Conservation (phyloP, 768 basidiomycete species). For the Infundibulicybe gibba region DNA sequence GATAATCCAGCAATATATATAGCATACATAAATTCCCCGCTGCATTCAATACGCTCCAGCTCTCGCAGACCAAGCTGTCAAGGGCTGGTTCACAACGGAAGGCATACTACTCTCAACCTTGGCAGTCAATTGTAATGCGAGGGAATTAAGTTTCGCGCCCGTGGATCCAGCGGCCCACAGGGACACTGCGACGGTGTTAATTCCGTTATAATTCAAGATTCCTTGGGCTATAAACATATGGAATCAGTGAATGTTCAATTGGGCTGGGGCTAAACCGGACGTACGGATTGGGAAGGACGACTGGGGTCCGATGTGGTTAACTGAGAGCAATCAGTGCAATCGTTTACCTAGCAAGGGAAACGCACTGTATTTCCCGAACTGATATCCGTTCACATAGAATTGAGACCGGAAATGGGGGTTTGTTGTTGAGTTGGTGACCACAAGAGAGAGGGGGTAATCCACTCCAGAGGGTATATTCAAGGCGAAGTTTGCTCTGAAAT, state of each 20-base stretch:
- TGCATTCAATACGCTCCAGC: slow-evolving; percentile 25
- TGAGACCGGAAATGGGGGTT: slow-evolving; percentile 41
- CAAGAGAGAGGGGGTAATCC: slow-evolving; percentile 45
- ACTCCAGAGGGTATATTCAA: slow-evolving; percentile 40
- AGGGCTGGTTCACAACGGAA: slow-evolving; percentile 28
- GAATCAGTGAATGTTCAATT: background rate
- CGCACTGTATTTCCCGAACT: slow-evolving; percentile 42
- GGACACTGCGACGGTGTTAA: slow-evolving; percentile 44
- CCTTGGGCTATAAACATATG: slow-evolving; percentile 34
- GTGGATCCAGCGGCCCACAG: slow-evolving; percentile 37
- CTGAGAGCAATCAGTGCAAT: slow-evolving; percentile 12
- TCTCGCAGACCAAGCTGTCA: slow-evolving; percentile 27
- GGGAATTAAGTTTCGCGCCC: slow-evolving; percentile 39
- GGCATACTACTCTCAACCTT: slow-evolving; percentile 33
- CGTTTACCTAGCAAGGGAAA: background rate
- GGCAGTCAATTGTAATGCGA: slow-evolving; percentile 33
- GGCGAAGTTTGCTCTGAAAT: slow-evolving; percentile 34
- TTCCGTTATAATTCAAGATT: slow-evolving; percentile 43
- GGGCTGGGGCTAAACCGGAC: slow-evolving; percentile 11
- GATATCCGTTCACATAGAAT: slow-evolving; percentile 42
- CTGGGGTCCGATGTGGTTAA: slow-evolving; percentile 42
- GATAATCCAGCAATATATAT: background rate
- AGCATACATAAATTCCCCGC: background rate
- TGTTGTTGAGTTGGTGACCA: slow-evolving; percentile 39
- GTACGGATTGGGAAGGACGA: slow-evolving; percentile 37